Conservation (phyloP, 169 alveolate species). For the Neospora caninum region DNA sequence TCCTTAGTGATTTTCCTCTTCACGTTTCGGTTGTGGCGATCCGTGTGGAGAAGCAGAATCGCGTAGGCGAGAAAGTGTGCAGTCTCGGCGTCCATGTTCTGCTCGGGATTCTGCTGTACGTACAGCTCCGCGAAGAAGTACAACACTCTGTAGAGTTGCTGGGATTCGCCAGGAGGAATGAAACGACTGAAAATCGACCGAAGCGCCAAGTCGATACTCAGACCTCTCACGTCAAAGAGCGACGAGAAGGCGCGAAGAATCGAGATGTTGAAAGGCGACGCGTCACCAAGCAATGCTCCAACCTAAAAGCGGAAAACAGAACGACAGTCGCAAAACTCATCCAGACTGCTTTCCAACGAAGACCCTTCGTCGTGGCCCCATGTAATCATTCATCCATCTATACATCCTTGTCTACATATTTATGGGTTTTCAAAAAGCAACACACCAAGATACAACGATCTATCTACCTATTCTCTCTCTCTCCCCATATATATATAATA, state of each 20-base stretch:
- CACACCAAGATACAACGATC: no score
- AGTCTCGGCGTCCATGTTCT: constrained; percentile 42
- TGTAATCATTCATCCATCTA: background rate
- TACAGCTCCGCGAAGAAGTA: constrained; percentile 53
- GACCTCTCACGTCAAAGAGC: constrained; percentile 48
- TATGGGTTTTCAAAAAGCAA: no score
- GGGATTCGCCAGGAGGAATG: constrained; percentile 68
- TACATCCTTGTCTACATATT: no score
- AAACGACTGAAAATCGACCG: constrained; percentile 49
- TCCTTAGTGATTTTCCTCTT: constrained; percentile 59
- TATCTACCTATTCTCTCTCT: no score
- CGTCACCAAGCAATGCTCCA: constrained; percentile 56
- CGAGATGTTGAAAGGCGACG: constrained; percentile 27
- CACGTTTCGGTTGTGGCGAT: constrained; percentile 61
- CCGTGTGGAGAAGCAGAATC: constrained; percentile 61
- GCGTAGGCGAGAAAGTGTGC: constrained; percentile 68
- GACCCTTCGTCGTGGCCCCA: background rate
- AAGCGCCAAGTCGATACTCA: constrained; percentile 49
- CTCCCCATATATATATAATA: no score
- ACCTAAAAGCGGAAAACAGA: constrained; percentile 22
- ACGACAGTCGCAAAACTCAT: background rate
- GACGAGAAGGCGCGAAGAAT: constrained; percentile 56
- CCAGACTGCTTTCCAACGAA: background rate
- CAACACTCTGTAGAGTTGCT: constrained; percentile 61
- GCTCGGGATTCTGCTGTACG: constrained; percentile 45